Evolutionary conservation across 768 basidiomycete genomes (phyloP).

Genomic region (Rhizopogon roseolus): DNA sequence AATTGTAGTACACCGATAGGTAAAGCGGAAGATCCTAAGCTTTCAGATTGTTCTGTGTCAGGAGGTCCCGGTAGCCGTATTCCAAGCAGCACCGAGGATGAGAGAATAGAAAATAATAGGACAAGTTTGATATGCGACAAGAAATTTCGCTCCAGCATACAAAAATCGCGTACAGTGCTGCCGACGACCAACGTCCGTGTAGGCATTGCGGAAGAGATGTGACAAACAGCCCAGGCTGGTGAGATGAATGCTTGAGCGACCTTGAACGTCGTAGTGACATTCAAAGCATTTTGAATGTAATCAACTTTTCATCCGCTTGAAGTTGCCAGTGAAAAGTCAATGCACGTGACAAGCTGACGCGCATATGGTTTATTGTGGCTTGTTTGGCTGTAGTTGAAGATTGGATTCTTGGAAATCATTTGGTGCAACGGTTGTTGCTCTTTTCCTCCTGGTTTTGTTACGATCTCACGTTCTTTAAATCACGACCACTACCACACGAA

Average conservation of each 20-base stretch:
- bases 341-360: conserved; percentile 14
- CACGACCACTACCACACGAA: conserved; percentile 24
- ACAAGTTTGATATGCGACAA: conserved; percentile 66
- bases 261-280: too few species aligned
- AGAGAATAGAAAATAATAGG: conserved; percentile 56
- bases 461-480: conserved; percentile 17
- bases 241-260: too few species aligned
- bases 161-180: conserved; percentile 68
- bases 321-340: conserved; percentile 3
- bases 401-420: background rate
- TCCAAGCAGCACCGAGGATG: conserved; percentile 58
- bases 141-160: conserved; percentile 76
- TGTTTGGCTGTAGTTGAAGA: conserved; percentile 40
- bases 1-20: conserved; percentile 53
- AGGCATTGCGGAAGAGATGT: conserved; percentile 6
- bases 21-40: conserved; percentile 27
- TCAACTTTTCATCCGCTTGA: too few species aligned
- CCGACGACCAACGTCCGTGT: conserved; percentile 41
- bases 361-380: conserved; percentile 24
- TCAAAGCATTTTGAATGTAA: background rate
- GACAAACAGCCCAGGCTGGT: background rate
- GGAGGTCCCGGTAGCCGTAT: conserved; percentile 48
- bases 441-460: conserved; percentile 7
- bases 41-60: conserved; percentile 13
- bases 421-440: background rate